Conservation (phyloP, 805 yeast genomes). For the Nakazawaea peltata region DNA sequence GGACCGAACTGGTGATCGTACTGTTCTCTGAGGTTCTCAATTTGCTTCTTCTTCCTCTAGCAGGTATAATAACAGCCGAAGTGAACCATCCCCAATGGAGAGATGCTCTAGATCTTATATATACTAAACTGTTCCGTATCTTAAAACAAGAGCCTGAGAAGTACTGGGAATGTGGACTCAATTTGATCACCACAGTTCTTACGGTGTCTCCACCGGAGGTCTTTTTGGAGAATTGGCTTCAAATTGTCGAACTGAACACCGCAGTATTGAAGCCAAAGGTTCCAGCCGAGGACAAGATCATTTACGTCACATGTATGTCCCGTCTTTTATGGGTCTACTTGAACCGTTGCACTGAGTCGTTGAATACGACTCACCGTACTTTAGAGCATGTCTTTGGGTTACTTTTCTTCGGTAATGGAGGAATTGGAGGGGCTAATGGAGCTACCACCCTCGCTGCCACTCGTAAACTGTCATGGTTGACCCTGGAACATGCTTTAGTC, state of each 20-base stretch:
- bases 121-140: slow-evolving; percentile 35
- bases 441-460: slow-evolving; percentile 16
- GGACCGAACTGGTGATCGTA: slow-evolving; percentile 53
- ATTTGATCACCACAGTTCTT: slow-evolving; percentile 62
- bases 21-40: slow-evolving; percentile 85
- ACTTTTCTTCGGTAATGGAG: slow-evolving; percentile 34
- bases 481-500: slow-evolving; percentile 51
- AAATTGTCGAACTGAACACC: slow-evolving; percentile 54
- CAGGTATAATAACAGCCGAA: slow-evolving; percentile 85
- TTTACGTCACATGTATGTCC: slow-evolving; percentile 56
- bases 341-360: slow-evolving; percentile 78
- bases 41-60: slow-evolving; percentile 69
- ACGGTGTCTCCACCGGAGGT: slow-evolving; percentile 76
- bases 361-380: slow-evolving; percentile 78
- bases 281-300: slow-evolving; percentile 38
- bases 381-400: slow-evolving; percentile 58
- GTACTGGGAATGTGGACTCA: slow-evolving; percentile 62
- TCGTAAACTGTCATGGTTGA: slow-evolving; percentile 71
- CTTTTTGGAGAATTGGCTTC: slow-evolving; percentile 67
- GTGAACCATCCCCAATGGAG: slow-evolving; percentile 96
- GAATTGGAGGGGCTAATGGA: background rate
- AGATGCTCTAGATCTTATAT: slow-evolving; percentile 62
- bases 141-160: slow-evolving; percentile 33
- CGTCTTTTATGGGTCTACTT: slow-evolving; percentile 86
- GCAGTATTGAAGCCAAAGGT: slow-evolving; percentile 57